phyloP scores from a whole-genome alignment of 2,329 filamentous ascomycete species.

The Colletotrichum paranaense region DNA sequence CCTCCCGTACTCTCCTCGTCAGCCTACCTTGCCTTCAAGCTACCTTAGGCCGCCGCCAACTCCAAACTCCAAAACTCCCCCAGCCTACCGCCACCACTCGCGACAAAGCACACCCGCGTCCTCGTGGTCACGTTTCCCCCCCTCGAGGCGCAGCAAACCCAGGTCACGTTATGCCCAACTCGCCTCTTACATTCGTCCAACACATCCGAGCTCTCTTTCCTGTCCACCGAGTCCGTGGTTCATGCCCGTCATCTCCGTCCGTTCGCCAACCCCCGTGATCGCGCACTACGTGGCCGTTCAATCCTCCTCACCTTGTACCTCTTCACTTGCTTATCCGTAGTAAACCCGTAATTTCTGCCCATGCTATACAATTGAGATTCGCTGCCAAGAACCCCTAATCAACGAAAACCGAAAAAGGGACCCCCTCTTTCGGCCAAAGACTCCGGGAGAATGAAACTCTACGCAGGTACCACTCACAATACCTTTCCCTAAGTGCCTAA shows the following conservation, averaged over 20 bases:
- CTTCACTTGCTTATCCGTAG: too few relatives aligned
- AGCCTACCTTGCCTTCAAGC: neutral
- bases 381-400: neutral
- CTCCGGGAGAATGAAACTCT: constrained; percentile 4
- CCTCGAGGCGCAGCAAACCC: constrained; percentile 7
- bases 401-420: neutral
- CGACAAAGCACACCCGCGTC: neutral
- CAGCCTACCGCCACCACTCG: neutral
- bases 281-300: neutral
- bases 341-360: neutral
- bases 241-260: neutral
- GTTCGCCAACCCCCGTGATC: neutral
- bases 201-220: constrained; percentile 8
- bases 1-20: neutral
- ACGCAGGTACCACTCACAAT: constrained; percentile 8
- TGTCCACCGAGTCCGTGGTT: neutral
- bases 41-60: neutral
- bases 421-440: neutral
- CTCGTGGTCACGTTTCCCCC: constrained; percentile 23
- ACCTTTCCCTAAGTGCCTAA: neutral
- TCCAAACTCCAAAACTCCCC: constrained; percentile 5
- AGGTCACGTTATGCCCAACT: constrained; percentile 28
- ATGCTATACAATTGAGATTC: neutral
- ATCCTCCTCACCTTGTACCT: neutral
- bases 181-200: neutral